A percentile compares a stretch with the other conserved stretches of the same genome.
phyloP scores from a whole-genome alignment of 169 alveolate species.

The Cryptosporidium andersoni region DNA sequence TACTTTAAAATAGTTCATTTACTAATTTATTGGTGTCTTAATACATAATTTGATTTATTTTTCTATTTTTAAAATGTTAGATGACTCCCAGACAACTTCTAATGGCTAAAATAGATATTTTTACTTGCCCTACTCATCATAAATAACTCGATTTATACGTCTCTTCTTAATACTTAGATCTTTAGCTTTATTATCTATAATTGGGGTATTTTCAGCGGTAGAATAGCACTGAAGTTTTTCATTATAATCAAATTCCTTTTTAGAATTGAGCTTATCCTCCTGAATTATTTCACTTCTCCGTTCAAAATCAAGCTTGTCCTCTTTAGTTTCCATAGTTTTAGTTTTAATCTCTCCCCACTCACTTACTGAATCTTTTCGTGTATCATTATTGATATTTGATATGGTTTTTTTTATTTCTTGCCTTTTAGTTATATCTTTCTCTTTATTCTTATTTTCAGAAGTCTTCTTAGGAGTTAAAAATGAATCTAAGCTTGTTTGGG shows the following conservation, averaged over 20 bases:
- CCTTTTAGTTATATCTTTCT: background rate
- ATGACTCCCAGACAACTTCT: too few species aligned
- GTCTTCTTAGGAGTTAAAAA: background rate
- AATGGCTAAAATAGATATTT: too few species aligned
- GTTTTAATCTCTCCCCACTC: background rate
- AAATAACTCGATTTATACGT: too few species aligned
- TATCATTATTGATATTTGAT: background rate
- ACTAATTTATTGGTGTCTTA: too few species aligned
- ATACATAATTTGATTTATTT: too few species aligned
- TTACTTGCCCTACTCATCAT: too few species aligned
- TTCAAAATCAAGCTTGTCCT: background rate
- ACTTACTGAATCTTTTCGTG: background rate
- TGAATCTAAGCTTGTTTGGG: constrained; percentile 55
- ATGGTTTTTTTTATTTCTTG: background rate
- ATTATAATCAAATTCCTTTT: background rate
- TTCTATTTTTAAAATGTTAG: too few species aligned
- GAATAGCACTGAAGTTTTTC: too few species aligned
- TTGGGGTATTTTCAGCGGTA: too few species aligned
- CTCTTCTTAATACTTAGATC: too few species aligned
- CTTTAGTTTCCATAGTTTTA: background rate
- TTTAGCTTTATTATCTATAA: too few species aligned
- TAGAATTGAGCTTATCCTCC: background rate
- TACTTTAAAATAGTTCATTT: too few species aligned
- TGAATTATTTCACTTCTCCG: background rate
- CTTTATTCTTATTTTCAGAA: background rate